Percentiles rank a stretch among this genome's conserved stretches.
Conservation (phyloP, 2,329 filamentous ascomycete genomes). For the Trichoderma endophyticum region DNA sequence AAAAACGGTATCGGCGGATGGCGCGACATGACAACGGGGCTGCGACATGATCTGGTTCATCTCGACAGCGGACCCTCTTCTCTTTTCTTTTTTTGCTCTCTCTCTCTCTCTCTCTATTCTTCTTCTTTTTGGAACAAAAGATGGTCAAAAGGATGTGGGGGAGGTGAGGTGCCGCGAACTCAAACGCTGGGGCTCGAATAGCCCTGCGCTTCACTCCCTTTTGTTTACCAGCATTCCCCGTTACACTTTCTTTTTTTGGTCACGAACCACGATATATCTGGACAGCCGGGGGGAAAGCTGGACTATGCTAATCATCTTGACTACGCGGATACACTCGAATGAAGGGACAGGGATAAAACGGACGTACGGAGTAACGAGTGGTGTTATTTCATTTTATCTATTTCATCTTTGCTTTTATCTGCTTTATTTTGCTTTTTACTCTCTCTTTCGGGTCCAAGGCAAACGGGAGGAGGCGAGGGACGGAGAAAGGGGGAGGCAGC, state of each 20-base stretch:
- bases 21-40: neutral
- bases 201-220: conserved; percentile 11
- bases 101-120: neutral
- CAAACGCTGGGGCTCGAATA: neutral
- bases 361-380: conserved; percentile 21
- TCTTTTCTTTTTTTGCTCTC: neutral
- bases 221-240: conserved; percentile 15
- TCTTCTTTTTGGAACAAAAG: neutral
- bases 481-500: neutral
- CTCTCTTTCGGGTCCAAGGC: neutral
- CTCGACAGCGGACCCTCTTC: neutral
- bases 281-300: neutral
- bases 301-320: conserved; percentile 19
- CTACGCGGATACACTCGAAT: conserved; percentile 21
- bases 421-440: neutral
- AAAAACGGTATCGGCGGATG: neutral
- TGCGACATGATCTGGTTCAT: neutral
- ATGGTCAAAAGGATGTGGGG: neutral
- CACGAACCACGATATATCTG: conserved; percentile 17
- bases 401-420: neutral
- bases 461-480: neutral
- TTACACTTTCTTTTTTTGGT: conserved; percentile 16
- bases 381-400: neutral
- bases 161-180: neutral
- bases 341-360: conserved; percentile 20